A percentile compares a stretch with the other conserved stretches of the same genome.
Evolutionary conservation across 202 grass and related monocot species (phyloP).

Genomic region (Elaeis oleifera): DNA sequence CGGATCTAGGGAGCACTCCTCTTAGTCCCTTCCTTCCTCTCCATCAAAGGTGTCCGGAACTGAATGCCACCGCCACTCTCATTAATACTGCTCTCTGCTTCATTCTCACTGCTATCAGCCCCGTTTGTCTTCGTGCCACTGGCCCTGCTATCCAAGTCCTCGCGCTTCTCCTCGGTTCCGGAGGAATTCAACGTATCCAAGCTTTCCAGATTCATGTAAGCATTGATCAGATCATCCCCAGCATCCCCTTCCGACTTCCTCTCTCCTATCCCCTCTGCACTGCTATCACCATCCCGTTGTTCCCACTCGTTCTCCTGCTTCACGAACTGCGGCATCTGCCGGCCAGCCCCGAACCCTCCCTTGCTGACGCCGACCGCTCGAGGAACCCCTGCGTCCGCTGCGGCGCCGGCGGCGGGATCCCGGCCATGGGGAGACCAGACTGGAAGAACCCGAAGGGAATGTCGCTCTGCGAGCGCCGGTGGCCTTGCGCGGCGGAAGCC

Average conservation of each 20-base stretch:
- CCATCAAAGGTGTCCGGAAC: neutral
- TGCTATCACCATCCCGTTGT: no score
- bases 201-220: conserved; percentile 64
- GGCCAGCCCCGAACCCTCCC: no score
- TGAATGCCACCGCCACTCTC: conserved; percentile 23
- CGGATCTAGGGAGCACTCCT: conserved; percentile 23
- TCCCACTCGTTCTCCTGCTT: conserved; percentile 38
- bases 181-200: conserved; percentile 35
- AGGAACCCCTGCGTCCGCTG: neutral
- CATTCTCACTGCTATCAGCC: conserved; percentile 51
- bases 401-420: conserved; percentile 1
- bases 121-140: conserved; percentile 23
- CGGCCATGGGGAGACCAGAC: neutral
- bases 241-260: conserved; percentile 12
- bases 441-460: conserved; percentile 18
- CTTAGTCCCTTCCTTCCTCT: conserved; percentile 43
- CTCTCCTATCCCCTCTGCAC: neutral
- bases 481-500: conserved; percentile 22
- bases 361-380: no score
- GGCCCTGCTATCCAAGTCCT: conserved; percentile 15
- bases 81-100: conserved; percentile 34
- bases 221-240: conserved; percentile 42
- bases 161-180: conserved; percentile 19
- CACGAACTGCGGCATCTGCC: conserved; percentile 12
- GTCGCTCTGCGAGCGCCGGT: conserved; percentile 58